Conservation (phyloP, 441 rosid genomes). For the Erysimum cheiri region DNA sequence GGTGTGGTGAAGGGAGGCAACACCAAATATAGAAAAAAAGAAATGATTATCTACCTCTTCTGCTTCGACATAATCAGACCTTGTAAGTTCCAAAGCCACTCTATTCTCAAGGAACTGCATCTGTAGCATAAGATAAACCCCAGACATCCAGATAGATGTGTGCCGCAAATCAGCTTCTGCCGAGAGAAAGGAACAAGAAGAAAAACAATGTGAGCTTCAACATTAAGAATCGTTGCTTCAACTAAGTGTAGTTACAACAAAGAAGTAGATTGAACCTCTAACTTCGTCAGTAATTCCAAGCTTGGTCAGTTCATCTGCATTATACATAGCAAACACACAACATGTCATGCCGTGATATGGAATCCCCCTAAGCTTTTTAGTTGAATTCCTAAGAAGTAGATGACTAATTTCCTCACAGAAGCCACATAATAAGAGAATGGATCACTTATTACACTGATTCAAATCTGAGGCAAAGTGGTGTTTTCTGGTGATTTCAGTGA, state of each 20-base stretch:
- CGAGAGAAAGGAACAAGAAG: slow-evolving; percentile 41
- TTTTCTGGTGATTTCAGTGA: slow-evolving; percentile 5
- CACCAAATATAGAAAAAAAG: neutral
- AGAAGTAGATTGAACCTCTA: slow-evolving; percentile 60
- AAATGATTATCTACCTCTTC: slow-evolving; percentile 65
- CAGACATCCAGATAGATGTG: slow-evolving; percentile 96
- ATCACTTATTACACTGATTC: neutral
- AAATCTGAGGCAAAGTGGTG: neutral
- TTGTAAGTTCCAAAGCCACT: slow-evolving; percentile 94
- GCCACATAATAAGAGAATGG: slow-evolving; percentile 13
- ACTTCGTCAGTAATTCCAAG: slow-evolving; percentile 83
- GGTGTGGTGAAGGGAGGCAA: slow-evolving; percentile 18
- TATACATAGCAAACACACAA: slow-evolving; percentile 38
- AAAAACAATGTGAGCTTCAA: slow-evolving; percentile 30
- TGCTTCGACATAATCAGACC: slow-evolving; percentile 91
- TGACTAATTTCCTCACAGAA: slow-evolving; percentile 8
- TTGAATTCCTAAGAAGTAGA: slow-evolving; percentile 13
- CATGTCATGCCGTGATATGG: slow-evolving; percentile 24
- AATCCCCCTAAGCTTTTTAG: slow-evolving; percentile 20
- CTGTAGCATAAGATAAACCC: slow-evolving; percentile 83
- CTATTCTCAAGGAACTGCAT: slow-evolving; percentile 98
- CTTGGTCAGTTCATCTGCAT: slow-evolving; percentile 80
- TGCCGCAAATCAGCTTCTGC: slow-evolving; percentile 92
- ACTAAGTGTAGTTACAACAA: slow-evolving; percentile 23
- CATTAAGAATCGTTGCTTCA: slow-evolving; percentile 25